Conservation (phyloP, 2,329 filamentous ascomycete species). For the Pleurostoma richardsiae region DNA sequence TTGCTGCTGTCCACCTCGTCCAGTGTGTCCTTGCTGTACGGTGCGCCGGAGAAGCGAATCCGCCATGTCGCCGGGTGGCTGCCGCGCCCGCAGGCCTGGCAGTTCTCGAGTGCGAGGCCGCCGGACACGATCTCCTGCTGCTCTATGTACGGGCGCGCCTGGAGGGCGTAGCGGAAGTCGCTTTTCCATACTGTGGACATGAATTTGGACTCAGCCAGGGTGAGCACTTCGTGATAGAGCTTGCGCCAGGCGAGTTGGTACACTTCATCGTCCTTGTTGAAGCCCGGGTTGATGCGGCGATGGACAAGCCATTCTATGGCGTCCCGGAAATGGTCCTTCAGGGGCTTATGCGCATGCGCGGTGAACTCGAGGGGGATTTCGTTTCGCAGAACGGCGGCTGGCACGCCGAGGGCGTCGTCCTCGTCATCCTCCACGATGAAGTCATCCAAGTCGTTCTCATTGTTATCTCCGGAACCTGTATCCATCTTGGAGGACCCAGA, state of each 20-base stretch:
- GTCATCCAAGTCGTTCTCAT: constrained; percentile 37
- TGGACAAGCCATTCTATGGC: constrained; percentile 79
- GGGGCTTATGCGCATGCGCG: constrained; percentile 57
- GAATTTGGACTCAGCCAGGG: constrained; percentile 65
- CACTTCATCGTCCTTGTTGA: constrained; percentile 54
- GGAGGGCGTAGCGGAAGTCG: constrained; percentile 61
- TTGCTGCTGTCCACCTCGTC: constrained; percentile 49
- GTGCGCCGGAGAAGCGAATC: constrained; percentile 57
- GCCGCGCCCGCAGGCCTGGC: constrained; percentile 43
- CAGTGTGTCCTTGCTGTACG: constrained; percentile 62
- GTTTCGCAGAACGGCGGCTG: constrained; percentile 27
- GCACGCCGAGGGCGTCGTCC: constrained; percentile 49
- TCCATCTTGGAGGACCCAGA: constrained; percentile 9
- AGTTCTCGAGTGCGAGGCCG: constrained; percentile 3
- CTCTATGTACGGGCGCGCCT: constrained; percentile 59
- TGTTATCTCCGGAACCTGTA: constrained; percentile 13
- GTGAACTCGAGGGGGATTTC: constrained; percentile 68
- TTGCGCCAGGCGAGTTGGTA: constrained; percentile 67
- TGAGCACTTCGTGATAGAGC: constrained; percentile 65
- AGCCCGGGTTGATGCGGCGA: constrained; percentile 69
- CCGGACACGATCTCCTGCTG: constrained; percentile 8
- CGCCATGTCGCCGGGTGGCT: constrained; percentile 63
- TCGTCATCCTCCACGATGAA: constrained; percentile 65
- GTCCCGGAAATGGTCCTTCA: constrained; percentile 68
- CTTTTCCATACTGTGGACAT: constrained; percentile 65